Conservation (phyloP, 805 yeast genomes). For the Starmerella scarabaei region DNA sequence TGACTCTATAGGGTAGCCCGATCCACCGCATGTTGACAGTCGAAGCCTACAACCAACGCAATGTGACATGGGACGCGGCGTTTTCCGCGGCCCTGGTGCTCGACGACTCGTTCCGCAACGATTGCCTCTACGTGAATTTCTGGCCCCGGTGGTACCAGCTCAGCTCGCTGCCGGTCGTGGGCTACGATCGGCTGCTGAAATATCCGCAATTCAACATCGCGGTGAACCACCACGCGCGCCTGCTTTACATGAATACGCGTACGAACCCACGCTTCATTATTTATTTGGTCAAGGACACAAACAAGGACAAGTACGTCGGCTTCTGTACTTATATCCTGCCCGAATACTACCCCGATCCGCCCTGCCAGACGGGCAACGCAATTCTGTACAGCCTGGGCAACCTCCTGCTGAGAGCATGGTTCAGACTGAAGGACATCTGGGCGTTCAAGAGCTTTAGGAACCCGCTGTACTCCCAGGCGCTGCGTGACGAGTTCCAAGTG, state of each 20-base stretch:
- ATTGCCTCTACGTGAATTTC: constrained; percentile 9
- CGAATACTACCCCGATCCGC: constrained; percentile 2
- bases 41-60: constrained; percentile 1
- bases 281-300: constrained; percentile 1
- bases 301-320: constrained; percentile 2
- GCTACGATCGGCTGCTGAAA: not conserved
- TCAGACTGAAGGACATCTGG: constrained; percentile 8
- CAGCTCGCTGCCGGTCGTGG: constrained; percentile 1
- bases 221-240: constrained; percentile 2
- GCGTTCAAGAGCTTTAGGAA: not conserved
- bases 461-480: constrained; percentile 4
- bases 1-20: too few species aligned
- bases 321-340: constrained; percentile 4
- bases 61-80: constrained; percentile 10
- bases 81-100: constrained; percentile 2
- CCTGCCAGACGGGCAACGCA: not conserved
- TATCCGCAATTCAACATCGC: constrained; percentile 4
- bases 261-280: constrained; percentile 3
- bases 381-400: constrained; percentile 1
- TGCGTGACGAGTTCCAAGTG: constrained; percentile 5
- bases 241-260: constrained; percentile 2
- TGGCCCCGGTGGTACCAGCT: constrained; percentile 6
- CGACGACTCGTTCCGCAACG: constrained; percentile 12
- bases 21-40: constrained; percentile 1
- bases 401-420: not conserved